Percentiles rank a stretch among this genome's conserved stretches.
Conservation (phyloP, 2,329 filamentous ascomycete species). For the Phyllosticta citribraziliensis region DNA sequence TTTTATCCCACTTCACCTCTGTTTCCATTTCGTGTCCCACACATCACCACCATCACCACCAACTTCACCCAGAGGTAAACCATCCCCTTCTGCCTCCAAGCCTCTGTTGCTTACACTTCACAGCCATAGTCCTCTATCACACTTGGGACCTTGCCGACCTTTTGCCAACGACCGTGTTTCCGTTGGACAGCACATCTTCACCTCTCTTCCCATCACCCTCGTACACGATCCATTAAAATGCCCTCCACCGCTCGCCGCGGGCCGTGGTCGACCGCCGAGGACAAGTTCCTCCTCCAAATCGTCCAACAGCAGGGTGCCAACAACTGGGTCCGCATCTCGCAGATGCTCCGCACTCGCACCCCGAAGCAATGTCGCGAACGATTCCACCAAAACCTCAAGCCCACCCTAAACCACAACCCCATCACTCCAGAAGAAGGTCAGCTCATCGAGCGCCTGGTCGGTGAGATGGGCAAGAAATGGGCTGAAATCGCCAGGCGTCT, state of each 20-base stretch:
- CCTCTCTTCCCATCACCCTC: not conserved
- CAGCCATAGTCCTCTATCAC: not conserved
- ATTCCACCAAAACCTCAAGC: conserved; percentile 85
- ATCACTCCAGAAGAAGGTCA: conserved; percentile 67
- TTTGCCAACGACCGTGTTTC: not conserved
- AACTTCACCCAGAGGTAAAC: not conserved
- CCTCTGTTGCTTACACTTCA: not conserved
- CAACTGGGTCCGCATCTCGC: conserved; percentile 85
- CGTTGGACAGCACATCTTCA: not conserved
- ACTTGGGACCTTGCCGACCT: not conserved
- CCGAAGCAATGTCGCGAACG: conserved; percentile 93
- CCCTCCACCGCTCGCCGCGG: conserved; percentile 47
- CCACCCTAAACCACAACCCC: conserved; percentile 69
- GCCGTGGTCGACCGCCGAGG: conserved; percentile 74
- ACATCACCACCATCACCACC: not conserved
- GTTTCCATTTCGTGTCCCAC: not conserved
- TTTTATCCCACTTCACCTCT: not conserved
- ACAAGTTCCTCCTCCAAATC: conserved; percentile 58
- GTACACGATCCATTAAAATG: not conserved
- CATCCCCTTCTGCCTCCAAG: not conserved
- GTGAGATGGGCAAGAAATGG: conserved; percentile 76
- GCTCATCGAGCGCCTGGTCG: conserved; percentile 67
- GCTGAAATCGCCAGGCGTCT: conserved; percentile 81
- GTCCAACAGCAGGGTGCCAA: conserved; percentile 63
- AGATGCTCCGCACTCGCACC: conserved; percentile 64